Percentiles rank a stretch among this genome's conserved stretches.
Evolutionary conservation across 2,329 filamentous ascomycete species (phyloP).

Genomic region (Colletotrichum tamarilloi): DNA sequence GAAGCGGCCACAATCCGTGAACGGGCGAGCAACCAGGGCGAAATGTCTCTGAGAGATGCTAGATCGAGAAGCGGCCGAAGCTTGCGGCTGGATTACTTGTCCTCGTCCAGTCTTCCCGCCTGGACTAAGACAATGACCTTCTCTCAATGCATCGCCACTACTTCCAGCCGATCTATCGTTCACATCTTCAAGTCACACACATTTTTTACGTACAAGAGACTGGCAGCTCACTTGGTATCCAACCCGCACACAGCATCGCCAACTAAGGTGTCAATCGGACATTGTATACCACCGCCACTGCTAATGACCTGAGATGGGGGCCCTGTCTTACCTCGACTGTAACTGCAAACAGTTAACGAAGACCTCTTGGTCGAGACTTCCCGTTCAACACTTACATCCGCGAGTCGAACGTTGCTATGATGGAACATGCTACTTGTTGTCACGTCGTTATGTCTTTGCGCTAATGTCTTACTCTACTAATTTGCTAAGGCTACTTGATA

Average conservation of each 20-base stretch:
- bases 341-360: slow-evolving; percentile 18
- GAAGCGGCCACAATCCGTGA: background rate
- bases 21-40: background rate
- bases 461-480: background rate
- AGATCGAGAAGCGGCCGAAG: background rate
- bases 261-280: slow-evolving; percentile 2
- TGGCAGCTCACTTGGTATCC: slow-evolving; percentile 3
- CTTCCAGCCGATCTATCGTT: slow-evolving; percentile 18
- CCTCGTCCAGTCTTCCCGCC: slow-evolving; percentile 14
- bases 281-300: background rate
- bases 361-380: background rate
- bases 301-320: slow-evolving; percentile 13
- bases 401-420: background rate
- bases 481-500: background rate
- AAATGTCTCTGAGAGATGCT: slow-evolving; percentile 1
- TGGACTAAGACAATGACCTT: slow-evolving; percentile 13
- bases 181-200: background rate
- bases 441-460: background rate
- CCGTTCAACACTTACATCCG: background rate
- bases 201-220: background rate
- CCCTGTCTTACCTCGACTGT: background rate
- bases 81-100: background rate
- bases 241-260: background rate
- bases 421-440: background rate
- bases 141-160: slow-evolving; percentile 11